Evolutionary conservation across 208 protist genomes (phyloP), one percentile per base, ranked within the genome.

Genomic region (Trypanosoma scelopori): DNA sequence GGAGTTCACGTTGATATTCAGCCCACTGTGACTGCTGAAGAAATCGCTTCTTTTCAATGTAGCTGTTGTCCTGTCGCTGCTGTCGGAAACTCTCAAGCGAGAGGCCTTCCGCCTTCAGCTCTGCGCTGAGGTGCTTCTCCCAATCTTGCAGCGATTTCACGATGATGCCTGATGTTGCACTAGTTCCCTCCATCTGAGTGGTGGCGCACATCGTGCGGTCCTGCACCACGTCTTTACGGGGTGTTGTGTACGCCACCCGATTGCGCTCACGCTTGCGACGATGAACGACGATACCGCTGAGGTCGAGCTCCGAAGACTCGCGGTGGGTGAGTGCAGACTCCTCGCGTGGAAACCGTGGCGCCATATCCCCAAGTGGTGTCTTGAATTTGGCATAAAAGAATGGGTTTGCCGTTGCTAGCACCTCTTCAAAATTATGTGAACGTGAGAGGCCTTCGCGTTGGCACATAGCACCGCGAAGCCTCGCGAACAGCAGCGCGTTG

Each of bases 21-120:
- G 85, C 71, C 84, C 78, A 89, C 60, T 82, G 71, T 20, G 84
- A 85, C 16, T 74, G 47, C 49, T 81, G 50, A 15, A 82, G 74
- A 57, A 94, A 94, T 9, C 45, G 52, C 47, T 74, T 39, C 71
- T 91, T 82, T 23, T 92, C 85, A 23, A 88, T 55, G 50, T 89
- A 92, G 53, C 82, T 92, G 7, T 53, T 48, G 64, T 89, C 81
- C 1, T 74, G 57, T 23, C 71, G 55, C 9, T 71, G 46, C 27
- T 85, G 79, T 11, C 89, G 72, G 65, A 91, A 94, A 56, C 53
- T 84, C 43, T 92, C 76, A 1, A 92, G 37, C 6, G 89, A 88
- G 41, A 91, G 84, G 3, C 89, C 89, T 39, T 94, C 89, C 12
- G n/a, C 27, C 13, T 64, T 56, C 37, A 94, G 74, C 59, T 81